Percentiles rank a stretch among this genome's conserved stretches.
phyloP scores from a whole-genome alignment of 768 basidiomycete species.

The Phallus indusiatus region DNA sequence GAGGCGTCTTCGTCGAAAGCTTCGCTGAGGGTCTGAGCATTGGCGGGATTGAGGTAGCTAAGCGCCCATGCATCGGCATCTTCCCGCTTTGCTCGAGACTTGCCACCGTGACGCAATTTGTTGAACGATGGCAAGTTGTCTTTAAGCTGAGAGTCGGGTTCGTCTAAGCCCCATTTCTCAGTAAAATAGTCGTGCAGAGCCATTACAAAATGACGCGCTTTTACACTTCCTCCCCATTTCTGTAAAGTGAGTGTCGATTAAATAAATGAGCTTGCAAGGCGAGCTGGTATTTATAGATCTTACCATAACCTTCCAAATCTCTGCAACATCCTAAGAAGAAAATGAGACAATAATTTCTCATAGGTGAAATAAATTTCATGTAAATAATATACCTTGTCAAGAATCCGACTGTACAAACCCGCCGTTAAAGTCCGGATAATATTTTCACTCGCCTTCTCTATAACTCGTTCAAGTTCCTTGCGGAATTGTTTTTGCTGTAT shows the following conservation, averaged over 20 bases:
- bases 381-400: conserved; percentile 25
- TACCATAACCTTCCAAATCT: conserved; percentile 11
- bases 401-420: conserved; percentile 37
- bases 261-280: background rate
- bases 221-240: conserved; percentile 22
- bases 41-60: conserved; percentile 14
- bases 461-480: conserved; percentile 19
- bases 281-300: no score
- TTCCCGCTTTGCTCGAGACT: no score
- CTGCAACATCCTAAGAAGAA: background rate
- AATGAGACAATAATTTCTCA: background rate
- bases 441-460: conserved; percentile 27
- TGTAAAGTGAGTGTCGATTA: conserved; percentile 3
- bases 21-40: conserved; percentile 20
- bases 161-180: conserved; percentile 13
- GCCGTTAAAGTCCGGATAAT: conserved; percentile 31
- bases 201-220: conserved; percentile 21
- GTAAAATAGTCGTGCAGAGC: conserved; percentile 24
- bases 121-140: background rate
- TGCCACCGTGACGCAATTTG: conserved; percentile 12
- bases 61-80: conserved; percentile 10
- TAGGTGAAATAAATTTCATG: background rate
- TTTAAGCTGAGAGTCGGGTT: background rate
- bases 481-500: conserved; percentile 35
- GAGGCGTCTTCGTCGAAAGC: conserved; percentile 27